phyloP scores from a whole-genome alignment of 2,329 filamentous ascomycete genomes.

The Diaporthe aspalathi region DNA sequence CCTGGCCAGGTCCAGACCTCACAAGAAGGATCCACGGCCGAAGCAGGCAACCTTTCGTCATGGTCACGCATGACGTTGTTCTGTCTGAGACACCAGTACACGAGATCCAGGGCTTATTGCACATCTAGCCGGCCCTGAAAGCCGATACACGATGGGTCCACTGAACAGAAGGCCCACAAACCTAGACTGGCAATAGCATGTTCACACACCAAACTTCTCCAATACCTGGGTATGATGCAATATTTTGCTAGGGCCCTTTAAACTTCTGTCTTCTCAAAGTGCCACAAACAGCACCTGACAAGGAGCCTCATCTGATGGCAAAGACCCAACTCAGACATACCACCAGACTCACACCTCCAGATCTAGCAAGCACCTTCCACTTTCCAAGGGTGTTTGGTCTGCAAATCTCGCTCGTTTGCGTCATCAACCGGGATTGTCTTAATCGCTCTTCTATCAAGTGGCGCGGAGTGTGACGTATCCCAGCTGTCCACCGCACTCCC shows the following conservation, averaged over 20 bases:
- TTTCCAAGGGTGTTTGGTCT: neutral
- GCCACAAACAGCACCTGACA: neutral
- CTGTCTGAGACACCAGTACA: constrained; percentile 10
- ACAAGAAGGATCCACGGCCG: neutral
- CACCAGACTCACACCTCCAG: neutral
- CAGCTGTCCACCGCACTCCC: neutral
- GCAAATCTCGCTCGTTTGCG: neutral
- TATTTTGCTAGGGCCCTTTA: neutral
- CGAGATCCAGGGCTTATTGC: neutral
- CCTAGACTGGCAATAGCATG: neutral
- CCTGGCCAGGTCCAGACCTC: neutral
- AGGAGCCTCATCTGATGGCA: neutral
- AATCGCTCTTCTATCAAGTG: neutral
- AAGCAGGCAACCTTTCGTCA: neutral
- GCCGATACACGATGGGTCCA: neutral
- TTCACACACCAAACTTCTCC: no score
- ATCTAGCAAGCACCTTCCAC: neutral
- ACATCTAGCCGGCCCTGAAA: neutral
- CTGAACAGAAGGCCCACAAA: neutral
- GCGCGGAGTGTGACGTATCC: neutral
- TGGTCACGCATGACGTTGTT: neutral
- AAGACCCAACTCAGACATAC: neutral
- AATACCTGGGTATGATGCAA: neutral
- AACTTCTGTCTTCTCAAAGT: neutral
- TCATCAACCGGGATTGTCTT: neutral